These are phyloP conservation scores for Citrus unshiu DNA, from an alignment of 345 rosid species.

Conservation along the genomic window DNA sequence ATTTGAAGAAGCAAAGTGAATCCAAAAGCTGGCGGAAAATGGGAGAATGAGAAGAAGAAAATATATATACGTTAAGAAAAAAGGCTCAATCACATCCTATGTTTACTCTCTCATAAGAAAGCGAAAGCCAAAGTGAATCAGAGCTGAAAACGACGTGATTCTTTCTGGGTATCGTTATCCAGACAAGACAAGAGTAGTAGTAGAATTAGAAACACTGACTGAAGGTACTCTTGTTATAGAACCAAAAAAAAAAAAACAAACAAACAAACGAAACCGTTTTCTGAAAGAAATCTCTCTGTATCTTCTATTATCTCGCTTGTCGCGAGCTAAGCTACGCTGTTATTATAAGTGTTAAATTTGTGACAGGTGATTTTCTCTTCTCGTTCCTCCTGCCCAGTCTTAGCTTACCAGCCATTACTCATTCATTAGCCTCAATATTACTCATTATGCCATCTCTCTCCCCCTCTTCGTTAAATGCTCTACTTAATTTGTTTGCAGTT, in stretches of 20 bases:
- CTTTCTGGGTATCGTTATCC: no score
- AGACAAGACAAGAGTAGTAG: not conserved
- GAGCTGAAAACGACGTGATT: constrained; percentile 10
- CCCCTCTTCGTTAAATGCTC: constrained; percentile 9
- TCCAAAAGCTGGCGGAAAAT: not conserved
- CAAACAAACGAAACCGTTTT: no score
- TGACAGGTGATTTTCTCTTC: not conserved
- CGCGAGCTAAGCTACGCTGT: no score
- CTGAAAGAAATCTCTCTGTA: not conserved
- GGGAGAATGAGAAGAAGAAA: no score
- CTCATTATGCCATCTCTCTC: not conserved
- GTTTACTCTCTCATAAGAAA: not conserved
- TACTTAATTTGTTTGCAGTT: not conserved
- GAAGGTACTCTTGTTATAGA: not conserved
- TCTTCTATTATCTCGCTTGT: no score
- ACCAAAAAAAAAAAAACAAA: no score
- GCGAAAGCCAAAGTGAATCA: not conserved
- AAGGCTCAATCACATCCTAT: not conserved
- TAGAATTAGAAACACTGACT: not conserved
- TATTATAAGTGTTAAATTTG: not conserved
- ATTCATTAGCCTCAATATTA: not conserved
- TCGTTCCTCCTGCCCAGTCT: constrained; percentile 19
- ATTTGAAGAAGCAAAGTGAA: not conserved
- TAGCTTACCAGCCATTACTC: not conserved
- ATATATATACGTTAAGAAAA: not conserved